These are phyloP conservation scores for Begonia loranthoides DNA, from an alignment of 306 rosid genomes.

Conservation along the genomic window DNA sequence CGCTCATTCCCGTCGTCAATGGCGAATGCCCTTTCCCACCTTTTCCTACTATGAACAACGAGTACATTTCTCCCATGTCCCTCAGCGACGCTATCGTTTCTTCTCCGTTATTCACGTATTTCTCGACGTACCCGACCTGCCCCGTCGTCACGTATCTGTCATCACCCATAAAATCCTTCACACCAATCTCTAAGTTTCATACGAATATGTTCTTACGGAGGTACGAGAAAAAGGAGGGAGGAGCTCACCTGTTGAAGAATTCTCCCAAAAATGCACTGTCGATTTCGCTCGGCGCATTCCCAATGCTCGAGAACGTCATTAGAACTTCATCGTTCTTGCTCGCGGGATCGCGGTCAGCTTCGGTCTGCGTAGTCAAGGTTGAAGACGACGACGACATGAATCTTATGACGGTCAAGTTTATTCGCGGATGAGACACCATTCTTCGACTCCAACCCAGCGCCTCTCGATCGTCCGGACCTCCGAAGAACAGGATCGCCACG, in stretches of 20 bases:
- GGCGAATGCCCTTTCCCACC: slow-evolving; percentile 76
- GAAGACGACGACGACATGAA: slow-evolving; percentile 20
- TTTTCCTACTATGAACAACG: slow-evolving; percentile 70
- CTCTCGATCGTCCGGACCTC: slow-evolving; percentile 79
- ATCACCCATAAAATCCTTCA: no score
- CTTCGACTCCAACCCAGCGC: slow-evolving; percentile 78
- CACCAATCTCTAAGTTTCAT: no score
- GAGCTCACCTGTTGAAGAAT: slow-evolving; percentile 46
- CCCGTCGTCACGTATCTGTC: slow-evolving; percentile 58
- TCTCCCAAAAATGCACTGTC: slow-evolving; percentile 64
- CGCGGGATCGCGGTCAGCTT: slow-evolving; percentile 8
- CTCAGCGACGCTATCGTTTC: slow-evolving; percentile 45
- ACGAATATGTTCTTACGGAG: no score
- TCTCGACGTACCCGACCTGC: slow-evolving; percentile 69
- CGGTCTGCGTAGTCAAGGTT: slow-evolving; percentile 2
- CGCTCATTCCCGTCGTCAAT: slow-evolving; percentile 73
- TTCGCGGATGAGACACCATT: slow-evolving; percentile 35
- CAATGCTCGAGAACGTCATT: slow-evolving; percentile 49
- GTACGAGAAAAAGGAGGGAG: no score
- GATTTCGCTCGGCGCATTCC: slow-evolving; percentile 24
- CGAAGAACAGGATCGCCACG: slow-evolving; percentile 64
- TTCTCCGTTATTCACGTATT: slow-evolving; percentile 46
- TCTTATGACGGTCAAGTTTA: slow-evolving; percentile 57
- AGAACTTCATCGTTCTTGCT: slow-evolving; percentile 33
- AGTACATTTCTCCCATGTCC: slow-evolving; percentile 66